Conservation (phyloP, 331 rosid genomes). For the Quercus lobata region DNA sequence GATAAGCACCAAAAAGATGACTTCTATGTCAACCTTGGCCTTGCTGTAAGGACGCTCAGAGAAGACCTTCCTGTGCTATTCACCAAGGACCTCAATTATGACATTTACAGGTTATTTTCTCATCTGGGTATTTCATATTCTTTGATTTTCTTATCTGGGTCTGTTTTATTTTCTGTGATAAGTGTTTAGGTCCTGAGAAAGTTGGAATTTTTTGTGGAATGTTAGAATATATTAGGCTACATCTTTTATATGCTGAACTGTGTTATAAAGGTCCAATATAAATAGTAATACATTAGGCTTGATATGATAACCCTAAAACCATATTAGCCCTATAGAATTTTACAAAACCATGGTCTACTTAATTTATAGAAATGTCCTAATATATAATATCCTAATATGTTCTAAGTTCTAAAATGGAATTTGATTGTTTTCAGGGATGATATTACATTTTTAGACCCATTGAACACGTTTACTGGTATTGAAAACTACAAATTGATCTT, state of each 20-base stretch:
- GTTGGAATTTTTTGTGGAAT: neutral
- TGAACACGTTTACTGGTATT: slow-evolving; percentile 82
- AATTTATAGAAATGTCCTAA: too few species aligned
- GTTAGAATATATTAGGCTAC: too few species aligned
- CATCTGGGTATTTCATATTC: slow-evolving; percentile 8
- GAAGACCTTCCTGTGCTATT: slow-evolving; percentile 81
- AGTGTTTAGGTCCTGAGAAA: slow-evolving; percentile 14
- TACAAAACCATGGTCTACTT: too few species aligned
- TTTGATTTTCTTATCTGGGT: neutral
- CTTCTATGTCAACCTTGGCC: slow-evolving; percentile 83
- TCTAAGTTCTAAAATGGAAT: neutral
- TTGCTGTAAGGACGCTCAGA: slow-evolving; percentile 85
- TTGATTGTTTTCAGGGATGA: slow-evolving; percentile 70
- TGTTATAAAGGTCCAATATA: too few species aligned
- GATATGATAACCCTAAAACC: too few species aligned
- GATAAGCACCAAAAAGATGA: slow-evolving; percentile 59
- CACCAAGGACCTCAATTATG: slow-evolving; percentile 80
- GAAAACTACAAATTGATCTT: slow-evolving; percentile 85
- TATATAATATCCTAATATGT: too few species aligned
- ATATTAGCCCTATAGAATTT: too few species aligned
- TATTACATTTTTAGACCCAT: slow-evolving; percentile 72
- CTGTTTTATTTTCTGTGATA: neutral
- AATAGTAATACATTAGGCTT: too few species aligned
- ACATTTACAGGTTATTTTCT: slow-evolving; percentile 69
- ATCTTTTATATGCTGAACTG: too few species aligned